Conservation (phyloP, 2,329 filamentous ascomycete genomes). For the Colletotrichum camelliae region DNA sequence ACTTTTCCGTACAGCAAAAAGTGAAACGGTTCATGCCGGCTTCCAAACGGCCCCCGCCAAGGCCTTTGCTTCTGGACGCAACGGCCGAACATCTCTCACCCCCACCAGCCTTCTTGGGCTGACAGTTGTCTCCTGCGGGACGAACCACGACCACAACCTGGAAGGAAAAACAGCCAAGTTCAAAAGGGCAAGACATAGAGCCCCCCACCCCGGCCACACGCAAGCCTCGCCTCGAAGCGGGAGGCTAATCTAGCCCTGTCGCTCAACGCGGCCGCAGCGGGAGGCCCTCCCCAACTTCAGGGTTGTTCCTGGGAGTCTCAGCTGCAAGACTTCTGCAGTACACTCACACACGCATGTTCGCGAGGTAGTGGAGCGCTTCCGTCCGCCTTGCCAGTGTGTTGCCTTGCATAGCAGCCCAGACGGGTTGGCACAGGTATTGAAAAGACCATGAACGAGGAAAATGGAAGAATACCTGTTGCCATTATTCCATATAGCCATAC, state of each 20-base stretch:
- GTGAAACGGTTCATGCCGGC: neutral
- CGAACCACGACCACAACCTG: constrained; percentile 34
- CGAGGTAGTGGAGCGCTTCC: constrained; percentile 2
- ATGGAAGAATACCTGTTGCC: neutral
- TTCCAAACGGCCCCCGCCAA: neutral
- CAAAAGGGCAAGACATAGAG: neutral
- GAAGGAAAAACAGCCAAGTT: neutral
- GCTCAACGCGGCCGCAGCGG: neutral
- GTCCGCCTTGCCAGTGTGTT: neutral
- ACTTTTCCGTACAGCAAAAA: neutral
- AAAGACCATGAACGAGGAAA: neutral
- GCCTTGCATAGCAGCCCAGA: neutral
- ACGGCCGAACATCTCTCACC: neutral
- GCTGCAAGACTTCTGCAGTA: constrained; percentile 10
- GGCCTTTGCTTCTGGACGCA: neutral
- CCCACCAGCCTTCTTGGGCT: constrained; percentile 11
- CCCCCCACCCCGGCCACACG: constrained; percentile 42
- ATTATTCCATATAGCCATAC: neutral
- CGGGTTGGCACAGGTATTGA: neutral
- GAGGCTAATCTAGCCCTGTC: constrained; percentile 4
- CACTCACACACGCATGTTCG: neutral
- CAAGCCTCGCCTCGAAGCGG: constrained; percentile 11
- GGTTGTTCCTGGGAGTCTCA: constrained; percentile 1
- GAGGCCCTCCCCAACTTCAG: neutral
- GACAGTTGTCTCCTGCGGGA: constrained; percentile 42